phyloP scores from a whole-genome alignment of 371 early-diverging fungal genomes.

The Mucor piriformis region DNA sequence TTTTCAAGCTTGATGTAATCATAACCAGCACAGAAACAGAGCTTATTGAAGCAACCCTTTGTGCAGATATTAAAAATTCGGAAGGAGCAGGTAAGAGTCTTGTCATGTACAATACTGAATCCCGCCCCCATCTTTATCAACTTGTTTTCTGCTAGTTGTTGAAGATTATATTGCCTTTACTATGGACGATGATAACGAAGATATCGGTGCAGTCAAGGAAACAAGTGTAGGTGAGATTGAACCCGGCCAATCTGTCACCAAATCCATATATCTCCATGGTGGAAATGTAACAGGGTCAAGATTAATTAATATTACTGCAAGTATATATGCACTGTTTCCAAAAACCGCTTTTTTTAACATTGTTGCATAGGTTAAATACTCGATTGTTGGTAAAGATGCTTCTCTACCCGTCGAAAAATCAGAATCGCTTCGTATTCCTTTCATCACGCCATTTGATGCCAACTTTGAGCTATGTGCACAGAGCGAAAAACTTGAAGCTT shows the following conservation, averaged over 20 bases:
- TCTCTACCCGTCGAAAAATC: conserved; percentile 43
- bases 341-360: neutral
- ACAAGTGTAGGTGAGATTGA: conserved; percentile 30
- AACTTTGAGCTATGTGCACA: conserved; percentile 43
- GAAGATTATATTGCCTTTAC: conserved; percentile 33
- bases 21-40: conserved; percentile 65
- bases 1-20: conserved; percentile 61
- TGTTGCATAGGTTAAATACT: conserved; percentile 22
- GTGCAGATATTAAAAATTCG: conserved; percentile 53
- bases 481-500: conserved; percentile 25
- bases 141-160: neutral
- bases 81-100: conserved; percentile 29
- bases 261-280: conserved; percentile 35
- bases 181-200: conserved; percentile 14
- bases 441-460: conserved; percentile 53
- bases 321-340: no score
- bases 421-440: conserved; percentile 52
- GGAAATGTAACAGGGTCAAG: conserved; percentile 31
- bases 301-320: conserved; percentile 40
- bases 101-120: no score
- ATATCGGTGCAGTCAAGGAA: neutral
- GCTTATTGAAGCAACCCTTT: conserved; percentile 47
- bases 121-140: no score
- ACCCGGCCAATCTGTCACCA: conserved; percentile 23
- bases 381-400: conserved; percentile 12